A percentile compares a stretch with the other conserved stretches of the same genome.
phyloP scores from a whole-genome alignment of 441 rosid genomes.

The Adansonia madagascariensis region DNA sequence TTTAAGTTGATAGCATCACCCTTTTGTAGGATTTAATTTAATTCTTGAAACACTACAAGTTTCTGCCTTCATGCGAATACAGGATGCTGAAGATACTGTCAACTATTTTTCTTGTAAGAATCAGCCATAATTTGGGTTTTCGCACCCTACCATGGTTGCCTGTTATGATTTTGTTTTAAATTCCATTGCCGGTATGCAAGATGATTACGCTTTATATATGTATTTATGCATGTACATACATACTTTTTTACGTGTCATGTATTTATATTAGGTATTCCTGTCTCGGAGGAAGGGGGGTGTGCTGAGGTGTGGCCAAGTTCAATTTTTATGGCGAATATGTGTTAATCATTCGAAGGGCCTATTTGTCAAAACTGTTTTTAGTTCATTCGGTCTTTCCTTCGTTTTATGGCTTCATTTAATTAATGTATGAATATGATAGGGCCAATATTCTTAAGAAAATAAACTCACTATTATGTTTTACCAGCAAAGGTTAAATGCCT shows the following conservation, averaged over 20 bases:
- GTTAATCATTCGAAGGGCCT: background rate
- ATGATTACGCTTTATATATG: background rate
- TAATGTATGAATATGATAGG: background rate
- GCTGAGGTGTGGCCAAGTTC: background rate
- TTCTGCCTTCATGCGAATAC: background rate
- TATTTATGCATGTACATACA: background rate
- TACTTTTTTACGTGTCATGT: background rate
- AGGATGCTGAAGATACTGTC: background rate
- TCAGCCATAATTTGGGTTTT: background rate
- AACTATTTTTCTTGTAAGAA: background rate
- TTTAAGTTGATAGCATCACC: background rate
- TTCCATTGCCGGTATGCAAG: background rate
- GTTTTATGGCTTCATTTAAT: background rate
- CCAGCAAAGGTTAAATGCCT: background rate
- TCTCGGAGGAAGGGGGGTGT: background rate
- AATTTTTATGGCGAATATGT: background rate
- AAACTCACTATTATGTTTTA: background rate
- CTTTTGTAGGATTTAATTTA: background rate
- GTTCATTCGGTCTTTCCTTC: background rate
- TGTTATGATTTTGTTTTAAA: constrained; percentile 15
- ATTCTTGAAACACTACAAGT: background rate
- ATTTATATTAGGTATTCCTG: background rate
- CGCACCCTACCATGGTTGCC: background rate
- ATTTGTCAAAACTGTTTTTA: background rate
- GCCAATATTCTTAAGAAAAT: background rate